A percentile compares a stretch with the other conserved stretches of the same genome.
Evolutionary conservation across 1,284 basidiomycete genomes (phyloP).

Genomic region (Thecaphora thlaspeos): DNA sequence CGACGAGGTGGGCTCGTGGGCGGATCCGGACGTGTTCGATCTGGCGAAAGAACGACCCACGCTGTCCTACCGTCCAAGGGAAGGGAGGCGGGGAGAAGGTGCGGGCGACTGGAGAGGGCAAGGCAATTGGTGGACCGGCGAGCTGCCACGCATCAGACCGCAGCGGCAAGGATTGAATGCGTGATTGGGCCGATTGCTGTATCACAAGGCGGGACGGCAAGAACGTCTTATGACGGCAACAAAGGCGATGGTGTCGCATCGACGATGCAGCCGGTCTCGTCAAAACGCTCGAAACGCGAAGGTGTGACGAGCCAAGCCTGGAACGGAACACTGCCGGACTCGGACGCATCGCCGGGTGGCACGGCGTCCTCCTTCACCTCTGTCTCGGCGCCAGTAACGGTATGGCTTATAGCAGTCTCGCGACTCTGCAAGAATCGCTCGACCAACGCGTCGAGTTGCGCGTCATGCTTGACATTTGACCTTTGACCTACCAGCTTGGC

Average conservation of each 20-base stretch:
- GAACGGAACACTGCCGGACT: neutral
- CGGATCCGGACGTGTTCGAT: conserved; percentile 3
- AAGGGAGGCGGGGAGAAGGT: neutral
- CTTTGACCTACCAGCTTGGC: conserved; percentile 8
- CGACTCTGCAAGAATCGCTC: conserved; percentile 10
- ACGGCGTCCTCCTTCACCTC: neutral
- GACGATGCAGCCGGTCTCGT: neutral
- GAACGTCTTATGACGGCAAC: too few relatives aligned
- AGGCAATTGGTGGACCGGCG: neutral
- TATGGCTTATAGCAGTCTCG: conserved; percentile 4
- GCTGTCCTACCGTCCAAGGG: neutral
- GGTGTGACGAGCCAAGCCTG: conserved; percentile 17
- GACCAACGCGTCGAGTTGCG: conserved; percentile 2
- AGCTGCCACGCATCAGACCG: neutral
- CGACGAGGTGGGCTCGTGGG: conserved; percentile 5
- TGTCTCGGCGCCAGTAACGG: neutral
- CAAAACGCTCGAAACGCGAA: conserved; percentile 5
- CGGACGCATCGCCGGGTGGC: neutral
- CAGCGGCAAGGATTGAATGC: neutral
- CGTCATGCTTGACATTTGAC: neutral
- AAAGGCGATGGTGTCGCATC: too few relatives aligned
- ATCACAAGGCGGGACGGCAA: too few relatives aligned
- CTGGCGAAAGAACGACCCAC: neutral
- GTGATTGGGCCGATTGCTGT: too few relatives aligned
- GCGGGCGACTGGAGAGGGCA: neutral